A percentile compares a stretch with the other conserved stretches of the same genome.
phyloP scores from a whole-genome alignment of 2,329 filamentous ascomycete genomes.

The Phialemonium atrogriseum region DNA sequence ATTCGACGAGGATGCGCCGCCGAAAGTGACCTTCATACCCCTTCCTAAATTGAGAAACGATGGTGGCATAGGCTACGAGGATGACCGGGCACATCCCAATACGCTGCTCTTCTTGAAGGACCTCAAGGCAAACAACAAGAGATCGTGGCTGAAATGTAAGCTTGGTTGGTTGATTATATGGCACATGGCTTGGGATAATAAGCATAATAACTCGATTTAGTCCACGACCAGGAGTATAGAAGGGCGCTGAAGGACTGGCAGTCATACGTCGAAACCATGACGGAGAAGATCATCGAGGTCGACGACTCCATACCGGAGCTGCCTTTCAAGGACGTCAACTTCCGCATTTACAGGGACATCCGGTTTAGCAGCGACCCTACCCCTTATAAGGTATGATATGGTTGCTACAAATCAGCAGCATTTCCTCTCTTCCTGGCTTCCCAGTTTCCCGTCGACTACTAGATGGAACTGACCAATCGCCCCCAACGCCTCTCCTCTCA shows the following conservation, averaged over 20 bases:
- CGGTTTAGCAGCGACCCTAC: constrained; percentile 78
- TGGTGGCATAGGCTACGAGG: constrained; percentile 38
- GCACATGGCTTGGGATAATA: too few species aligned
- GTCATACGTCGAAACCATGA: constrained; percentile 65
- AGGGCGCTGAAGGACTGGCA: constrained; percentile 74
- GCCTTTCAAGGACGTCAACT: constrained; percentile 77
- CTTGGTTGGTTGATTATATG: constrained; percentile 1
- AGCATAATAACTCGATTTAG: too few species aligned
- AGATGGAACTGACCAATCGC: too few species aligned
- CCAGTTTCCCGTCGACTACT: too few species aligned
- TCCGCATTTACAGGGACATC: constrained; percentile 80
- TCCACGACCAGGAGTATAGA: constrained; percentile 72
- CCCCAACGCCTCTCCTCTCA: too few species aligned
- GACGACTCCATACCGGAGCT: constrained; percentile 83
- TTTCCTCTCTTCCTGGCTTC: constrained; percentile 2
- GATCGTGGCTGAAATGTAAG: constrained; percentile 53
- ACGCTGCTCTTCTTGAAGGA: constrained; percentile 50
- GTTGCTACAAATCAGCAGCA: too few species aligned
- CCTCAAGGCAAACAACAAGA: constrained; percentile 50
- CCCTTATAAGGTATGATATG: constrained; percentile 77
- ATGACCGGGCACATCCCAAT: constrained; percentile 46
- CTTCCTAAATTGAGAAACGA: constrained; percentile 30
- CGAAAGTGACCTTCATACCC: constrained; percentile 31
- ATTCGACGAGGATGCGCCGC: constrained; percentile 24
- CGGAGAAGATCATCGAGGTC: constrained; percentile 58